A percentile compares a stretch with the other conserved stretches of the same genome.
Evolutionary conservation across 208 protist species (phyloP).

Genomic region (Porcisia deanei): DNA sequence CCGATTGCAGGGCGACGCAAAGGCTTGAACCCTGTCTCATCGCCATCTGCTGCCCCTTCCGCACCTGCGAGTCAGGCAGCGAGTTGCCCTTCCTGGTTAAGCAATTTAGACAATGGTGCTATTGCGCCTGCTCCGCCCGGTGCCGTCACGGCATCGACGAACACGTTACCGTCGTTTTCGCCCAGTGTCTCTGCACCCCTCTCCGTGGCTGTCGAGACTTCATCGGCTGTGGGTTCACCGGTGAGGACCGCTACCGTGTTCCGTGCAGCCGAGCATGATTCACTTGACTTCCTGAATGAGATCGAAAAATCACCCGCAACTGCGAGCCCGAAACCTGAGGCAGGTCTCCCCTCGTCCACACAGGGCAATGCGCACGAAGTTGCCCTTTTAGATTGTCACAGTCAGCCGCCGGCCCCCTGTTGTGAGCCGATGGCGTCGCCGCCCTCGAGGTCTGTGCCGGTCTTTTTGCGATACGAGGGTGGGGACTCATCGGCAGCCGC

Average conservation of each 20-base stretch:
- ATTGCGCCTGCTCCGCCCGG: not conserved
- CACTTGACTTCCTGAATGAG: conserved; percentile 5
- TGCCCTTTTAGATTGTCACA: not conserved
- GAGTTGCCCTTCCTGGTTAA: conserved; percentile 19
- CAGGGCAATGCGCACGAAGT: not conserved
- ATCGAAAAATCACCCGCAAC: not conserved
- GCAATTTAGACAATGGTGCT: not conserved
- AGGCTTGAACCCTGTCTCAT: conserved; percentile 2
- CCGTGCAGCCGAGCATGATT: not conserved
- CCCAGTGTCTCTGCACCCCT: not conserved
- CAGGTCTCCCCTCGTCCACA: not conserved
- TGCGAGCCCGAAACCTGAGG: not conserved
- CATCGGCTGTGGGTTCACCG: not conserved
- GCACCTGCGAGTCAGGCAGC: not conserved
- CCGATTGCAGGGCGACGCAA: conserved; percentile 30
- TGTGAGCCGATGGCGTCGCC: not conserved
- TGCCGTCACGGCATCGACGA: not conserved
- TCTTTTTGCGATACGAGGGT: conserved; percentile 9
- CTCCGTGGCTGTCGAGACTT: not conserved
- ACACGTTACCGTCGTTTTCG: not conserved
- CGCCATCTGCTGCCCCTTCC: not conserved
- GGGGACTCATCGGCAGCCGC: not conserved
- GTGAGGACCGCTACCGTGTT: not conserved
- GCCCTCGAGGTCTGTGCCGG: not conserved
- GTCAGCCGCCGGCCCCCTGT: not conserved